Conservation (phyloP, 192 early-diverging fungal genomes). For the Mortierella antarctica region DNA sequence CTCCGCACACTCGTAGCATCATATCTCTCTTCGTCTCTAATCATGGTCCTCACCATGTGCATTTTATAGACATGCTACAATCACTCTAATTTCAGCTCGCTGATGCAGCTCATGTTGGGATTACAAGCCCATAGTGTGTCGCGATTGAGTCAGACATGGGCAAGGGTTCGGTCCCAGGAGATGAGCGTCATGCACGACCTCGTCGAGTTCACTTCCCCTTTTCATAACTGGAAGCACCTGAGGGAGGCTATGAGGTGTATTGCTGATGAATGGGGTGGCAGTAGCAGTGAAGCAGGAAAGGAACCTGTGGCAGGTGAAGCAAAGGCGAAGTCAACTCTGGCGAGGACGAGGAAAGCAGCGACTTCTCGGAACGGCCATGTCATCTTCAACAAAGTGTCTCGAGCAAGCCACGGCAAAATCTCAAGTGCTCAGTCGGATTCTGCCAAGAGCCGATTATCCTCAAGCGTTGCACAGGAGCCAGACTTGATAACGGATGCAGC, state of each 20-base stretch:
- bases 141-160: slow-evolving; percentile 67
- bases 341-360: slow-evolving; percentile 5
- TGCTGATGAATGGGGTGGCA: slow-evolving; percentile 63
- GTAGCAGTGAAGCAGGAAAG: neutral
- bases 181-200: slow-evolving; percentile 61
- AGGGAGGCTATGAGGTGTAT: slow-evolving; percentile 67
- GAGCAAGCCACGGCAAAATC: too few relatives aligned
- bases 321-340: neutral
- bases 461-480: neutral
- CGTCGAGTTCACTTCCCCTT: slow-evolving; percentile 63
- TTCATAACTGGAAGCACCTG: slow-evolving; percentile 67
- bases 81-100: slow-evolving; percentile 69
- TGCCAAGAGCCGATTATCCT: too few relatives aligned
- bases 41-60: too few relatives aligned
- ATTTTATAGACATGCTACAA: slow-evolving; percentile 62
- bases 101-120: slow-evolving; percentile 70
- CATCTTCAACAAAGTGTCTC: too few relatives aligned
- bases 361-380: too few relatives aligned
- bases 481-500: slow-evolving; percentile 14
- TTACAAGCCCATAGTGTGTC: slow-evolving; percentile 64
- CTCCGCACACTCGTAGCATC: neutral
- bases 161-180: slow-evolving; percentile 54
- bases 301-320: neutral
- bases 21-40: neutral
- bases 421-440: too few relatives aligned